Percentiles rank a stretch among this genome's conserved stretches.
Conservation (phyloP, 352 stramenopile species). For the Phytophthora sp. region DNA sequence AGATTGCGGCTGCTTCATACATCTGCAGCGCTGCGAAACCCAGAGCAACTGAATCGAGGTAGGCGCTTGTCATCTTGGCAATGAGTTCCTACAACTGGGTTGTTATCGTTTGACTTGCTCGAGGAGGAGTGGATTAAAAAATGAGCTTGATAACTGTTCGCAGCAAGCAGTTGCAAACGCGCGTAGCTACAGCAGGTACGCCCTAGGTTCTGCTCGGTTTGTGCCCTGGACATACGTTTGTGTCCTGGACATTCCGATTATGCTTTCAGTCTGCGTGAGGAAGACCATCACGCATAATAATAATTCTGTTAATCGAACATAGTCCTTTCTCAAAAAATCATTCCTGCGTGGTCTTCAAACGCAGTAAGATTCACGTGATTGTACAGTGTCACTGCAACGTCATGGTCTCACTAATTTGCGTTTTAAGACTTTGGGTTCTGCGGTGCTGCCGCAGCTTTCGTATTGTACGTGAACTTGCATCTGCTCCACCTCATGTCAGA, state of each 20-base stretch:
- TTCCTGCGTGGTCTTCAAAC: constrained; percentile 79
- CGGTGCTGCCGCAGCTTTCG: constrained; percentile 62
- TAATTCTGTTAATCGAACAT: constrained; percentile 84
- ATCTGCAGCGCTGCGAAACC: no score
- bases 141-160: no score
- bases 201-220: no score
- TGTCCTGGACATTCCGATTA: constrained; percentile 61
- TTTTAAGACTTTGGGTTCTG: constrained; percentile 54
- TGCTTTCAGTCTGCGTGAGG: constrained; percentile 75
- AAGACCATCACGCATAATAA: constrained; percentile 87
- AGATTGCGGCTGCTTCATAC: no score
- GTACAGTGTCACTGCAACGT: constrained; percentile 88
- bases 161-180: no score
- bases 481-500: constrained; percentile 65
- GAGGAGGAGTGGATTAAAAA: no score
- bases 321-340: constrained; percentile 89
- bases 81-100: no score
- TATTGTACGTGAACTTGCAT: constrained; percentile 76
- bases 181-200: no score
- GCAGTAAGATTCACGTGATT: constrained; percentile 90
- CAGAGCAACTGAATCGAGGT: no score
- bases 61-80: no score
- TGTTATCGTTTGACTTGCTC: no score
- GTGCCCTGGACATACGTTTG: no score
- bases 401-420: constrained; percentile 86